Conservation (phyloP, 768 basidiomycete species). For the Cystofilobasidium bisporidii region DNA sequence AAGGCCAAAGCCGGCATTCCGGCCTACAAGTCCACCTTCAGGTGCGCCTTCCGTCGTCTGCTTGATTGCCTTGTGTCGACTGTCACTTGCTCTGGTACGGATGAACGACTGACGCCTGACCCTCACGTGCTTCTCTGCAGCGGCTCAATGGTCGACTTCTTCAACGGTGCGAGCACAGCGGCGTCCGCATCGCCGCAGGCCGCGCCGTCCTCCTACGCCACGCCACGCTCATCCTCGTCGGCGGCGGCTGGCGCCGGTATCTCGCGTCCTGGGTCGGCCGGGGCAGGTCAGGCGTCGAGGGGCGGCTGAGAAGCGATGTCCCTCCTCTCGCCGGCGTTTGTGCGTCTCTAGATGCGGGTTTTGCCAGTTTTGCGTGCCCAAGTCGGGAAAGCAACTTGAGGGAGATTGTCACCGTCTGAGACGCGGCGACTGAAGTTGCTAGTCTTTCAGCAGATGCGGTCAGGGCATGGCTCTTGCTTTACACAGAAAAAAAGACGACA, state of each 20-base stretch:
- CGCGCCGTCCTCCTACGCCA: not conserved
- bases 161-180: conserved; percentile 5
- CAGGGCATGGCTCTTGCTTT: too few species aligned
- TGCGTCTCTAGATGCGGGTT: too few species aligned
- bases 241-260: not conserved
- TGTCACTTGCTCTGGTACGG: too few species aligned
- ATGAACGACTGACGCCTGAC: not conserved
- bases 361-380: too few species aligned
- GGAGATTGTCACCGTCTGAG: too few species aligned
- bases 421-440: too few species aligned
- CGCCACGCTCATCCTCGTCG: not conserved
- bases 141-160: conserved; percentile 22
- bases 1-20: not conserved
- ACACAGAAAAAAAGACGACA: too few species aligned
- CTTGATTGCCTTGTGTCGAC: too few species aligned
- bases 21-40: not conserved
- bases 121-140: not conserved
- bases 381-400: too few species aligned
- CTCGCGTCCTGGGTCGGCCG: not conserved
- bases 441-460: too few species aligned
- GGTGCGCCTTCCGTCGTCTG: not conserved
- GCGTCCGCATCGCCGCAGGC: not conserved
- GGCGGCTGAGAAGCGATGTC: not conserved
- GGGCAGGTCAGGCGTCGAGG: not conserved
- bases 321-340: too few species aligned